Evolutionary conservation across 192 early-diverging fungal genomes (phyloP), one percentile per base, ranked within the genome.

Genomic region (Oehlia diaphana): DNA sequence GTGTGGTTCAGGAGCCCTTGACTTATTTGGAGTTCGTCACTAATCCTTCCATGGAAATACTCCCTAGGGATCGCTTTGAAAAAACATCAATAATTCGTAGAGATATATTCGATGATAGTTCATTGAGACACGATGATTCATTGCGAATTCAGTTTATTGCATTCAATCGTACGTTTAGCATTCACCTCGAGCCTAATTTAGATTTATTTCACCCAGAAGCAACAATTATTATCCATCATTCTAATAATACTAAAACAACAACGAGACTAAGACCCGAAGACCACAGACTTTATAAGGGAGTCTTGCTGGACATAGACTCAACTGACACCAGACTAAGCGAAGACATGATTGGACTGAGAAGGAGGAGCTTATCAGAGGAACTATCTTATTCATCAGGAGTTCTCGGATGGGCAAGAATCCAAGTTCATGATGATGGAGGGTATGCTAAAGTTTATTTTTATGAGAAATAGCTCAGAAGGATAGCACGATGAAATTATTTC

Each of bases 151-250:
- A 87, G 37, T 83, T 94, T 53, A 81, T 72, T 9, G 90, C 90
- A 31, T 92, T 84, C 86, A 92, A 92, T 80, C 86, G 85, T 31
- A 92, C 92, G 2, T 92, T 92, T 71, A 78, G 81, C 65, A 81
- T 94, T 61, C 78, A 93, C 61, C 83, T 94, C 31, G 87, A 90
- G 78, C 92, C 91, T 35, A 94, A 94, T 82, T 70, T 83, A 19
- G 92, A 93, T 79, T 76, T 94, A 53, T 80, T 94, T 65, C 92
- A 94, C 80, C 89, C 92, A 1, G 80, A 91, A 4, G 91, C 90
- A 3, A 86, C 35, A 23, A 70, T 70, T 70, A 44, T 39, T 70
- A 44, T 70, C 28, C 68, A 70, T 42, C 68, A 70, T 42, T n/a
- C 14, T n/a, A 42, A 70, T 70, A 70, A 70, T 78, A 19, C 77